These are phyloP conservation scores for Thraustochytrium striatum DNA, from an alignment of 352 stramenopile species.

Conservation along the genomic window DNA sequence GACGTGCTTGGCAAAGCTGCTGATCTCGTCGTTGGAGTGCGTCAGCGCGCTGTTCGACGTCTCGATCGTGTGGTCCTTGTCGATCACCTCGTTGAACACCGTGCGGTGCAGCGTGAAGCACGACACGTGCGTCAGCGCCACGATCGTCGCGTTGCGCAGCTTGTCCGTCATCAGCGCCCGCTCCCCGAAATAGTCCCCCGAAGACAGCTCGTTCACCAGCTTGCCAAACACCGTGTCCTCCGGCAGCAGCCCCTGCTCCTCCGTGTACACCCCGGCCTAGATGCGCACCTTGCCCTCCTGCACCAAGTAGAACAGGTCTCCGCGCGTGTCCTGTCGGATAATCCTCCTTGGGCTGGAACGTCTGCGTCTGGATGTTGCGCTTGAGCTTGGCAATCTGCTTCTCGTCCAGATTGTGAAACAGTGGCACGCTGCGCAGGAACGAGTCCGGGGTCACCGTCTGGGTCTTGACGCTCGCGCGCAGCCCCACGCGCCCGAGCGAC, in stretches of 20 bases:
- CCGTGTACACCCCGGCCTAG: background rate
- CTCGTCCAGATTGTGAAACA: slow-evolving; percentile 48
- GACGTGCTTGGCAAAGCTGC: slow-evolving; percentile 40
- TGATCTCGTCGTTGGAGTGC: slow-evolving; percentile 14
- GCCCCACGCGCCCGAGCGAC: slow-evolving; percentile 7
- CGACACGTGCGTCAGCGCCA: slow-evolving; percentile 51
- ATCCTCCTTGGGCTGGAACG: slow-evolving; percentile 51
- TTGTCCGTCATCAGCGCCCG: slow-evolving; percentile 53
- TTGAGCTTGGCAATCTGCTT: slow-evolving; percentile 8
- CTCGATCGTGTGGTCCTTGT: slow-evolving; percentile 1
- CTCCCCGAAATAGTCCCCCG: slow-evolving; percentile 61
- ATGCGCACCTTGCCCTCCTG: slow-evolving; percentile 5
- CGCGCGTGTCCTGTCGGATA: slow-evolving; percentile 52
- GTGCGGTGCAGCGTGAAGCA: slow-evolving; percentile 51
- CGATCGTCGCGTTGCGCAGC: slow-evolving; percentile 48
- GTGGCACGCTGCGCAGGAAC: slow-evolving; percentile 45
- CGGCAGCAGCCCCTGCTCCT: background rate
- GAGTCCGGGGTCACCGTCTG: background rate
- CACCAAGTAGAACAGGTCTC: slow-evolving; percentile 53
- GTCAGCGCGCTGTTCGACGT: slow-evolving; percentile 34
- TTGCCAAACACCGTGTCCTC: slow-evolving; percentile 27
- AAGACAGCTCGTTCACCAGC: slow-evolving; percentile 25
- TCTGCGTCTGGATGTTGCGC: background rate
- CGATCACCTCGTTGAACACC: slow-evolving; percentile 53
- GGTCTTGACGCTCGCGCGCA: background rate